These are phyloP conservation scores for Skeletonema menzelii DNA, from an alignment of 108 stramenopile genomes.

Conservation along the genomic window DNA sequence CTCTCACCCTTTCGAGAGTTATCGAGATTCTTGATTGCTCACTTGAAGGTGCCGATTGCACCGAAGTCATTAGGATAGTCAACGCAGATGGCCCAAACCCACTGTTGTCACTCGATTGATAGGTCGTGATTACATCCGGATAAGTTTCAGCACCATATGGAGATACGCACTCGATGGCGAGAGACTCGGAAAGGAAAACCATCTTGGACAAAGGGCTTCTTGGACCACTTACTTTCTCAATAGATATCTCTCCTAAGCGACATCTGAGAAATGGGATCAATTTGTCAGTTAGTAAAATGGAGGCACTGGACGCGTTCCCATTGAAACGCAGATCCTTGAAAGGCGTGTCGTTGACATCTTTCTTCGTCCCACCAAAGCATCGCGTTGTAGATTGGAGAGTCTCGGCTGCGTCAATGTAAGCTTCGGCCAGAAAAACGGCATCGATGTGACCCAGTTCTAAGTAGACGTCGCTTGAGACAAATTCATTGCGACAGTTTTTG, in stretches of 20 bases:
- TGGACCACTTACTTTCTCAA: conserved; percentile 5
- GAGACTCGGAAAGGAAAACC: conserved; percentile 12
- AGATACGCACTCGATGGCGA: conserved; percentile 29
- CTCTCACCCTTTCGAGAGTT: conserved; percentile 47
- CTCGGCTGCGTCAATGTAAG: conserved; percentile 11
- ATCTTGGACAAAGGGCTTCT: not conserved
- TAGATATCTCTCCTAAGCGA: conserved; percentile 1
- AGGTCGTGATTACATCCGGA: conserved; percentile 48
- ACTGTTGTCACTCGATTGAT: conserved; percentile 14
- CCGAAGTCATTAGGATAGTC: conserved; percentile 12
- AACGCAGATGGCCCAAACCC: conserved; percentile 27
- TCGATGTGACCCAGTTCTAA: not conserved
- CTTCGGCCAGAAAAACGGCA: conserved; percentile 24
- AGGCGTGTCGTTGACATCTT: not conserved
- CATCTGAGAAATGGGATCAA: conserved; percentile 33
- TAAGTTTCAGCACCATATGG: conserved; percentile 28
- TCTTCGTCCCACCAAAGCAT: not conserved
- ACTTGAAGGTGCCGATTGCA: conserved; percentile 15
- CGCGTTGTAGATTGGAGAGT: not conserved
- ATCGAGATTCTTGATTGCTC: conserved; percentile 28
- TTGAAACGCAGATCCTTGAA: not conserved
- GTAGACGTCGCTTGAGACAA: not conserved
- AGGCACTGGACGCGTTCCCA: conserved; percentile 16
- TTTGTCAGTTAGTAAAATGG: conserved; percentile 28
- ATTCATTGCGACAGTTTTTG: not conserved